Conservation (phyloP, 768 basidiomycete species). For the Boletus subparvulus region DNA sequence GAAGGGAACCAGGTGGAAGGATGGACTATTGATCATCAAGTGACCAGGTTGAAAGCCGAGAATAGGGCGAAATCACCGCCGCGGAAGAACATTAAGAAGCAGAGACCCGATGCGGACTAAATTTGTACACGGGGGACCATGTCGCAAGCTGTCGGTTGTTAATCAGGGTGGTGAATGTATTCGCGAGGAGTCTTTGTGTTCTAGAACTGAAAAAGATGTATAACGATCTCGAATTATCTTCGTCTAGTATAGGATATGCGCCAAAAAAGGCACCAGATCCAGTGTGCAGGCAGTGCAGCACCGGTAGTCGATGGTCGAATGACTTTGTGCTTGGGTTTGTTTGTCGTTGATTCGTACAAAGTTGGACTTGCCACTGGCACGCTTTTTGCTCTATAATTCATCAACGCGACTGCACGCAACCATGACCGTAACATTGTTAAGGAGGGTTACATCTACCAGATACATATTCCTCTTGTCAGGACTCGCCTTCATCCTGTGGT, state of each 20-base stretch:
- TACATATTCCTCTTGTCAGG: slow-evolving; percentile 24
- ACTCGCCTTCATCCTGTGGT: slow-evolving; percentile 22
- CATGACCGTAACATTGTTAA: slow-evolving; percentile 11
- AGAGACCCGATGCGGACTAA: not conserved
- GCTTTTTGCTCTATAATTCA: not conserved
- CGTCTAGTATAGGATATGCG: too few species aligned
- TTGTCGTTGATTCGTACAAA: not conserved
- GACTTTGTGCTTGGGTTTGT: not conserved
- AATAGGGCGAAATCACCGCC: not conserved
- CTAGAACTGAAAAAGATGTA: too few species aligned
- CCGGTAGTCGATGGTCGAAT: too few species aligned
- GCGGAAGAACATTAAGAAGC: not conserved
- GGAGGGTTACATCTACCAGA: slow-evolving; percentile 17
- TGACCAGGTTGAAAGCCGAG: not conserved
- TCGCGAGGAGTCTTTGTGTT: too few species aligned
- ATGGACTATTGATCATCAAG: slow-evolving; percentile 4
- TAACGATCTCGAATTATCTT: too few species aligned
- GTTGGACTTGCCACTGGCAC: not conserved
- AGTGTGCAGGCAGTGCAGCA: too few species aligned
- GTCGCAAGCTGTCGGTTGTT: not conserved
- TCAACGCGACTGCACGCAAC: not conserved
- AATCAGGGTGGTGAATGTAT: not conserved
- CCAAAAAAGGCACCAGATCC: too few species aligned
- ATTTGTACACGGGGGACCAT: not conserved
- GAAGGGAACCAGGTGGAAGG: not conserved